Base-by-base conservation (phyloP, 1,284 basidiomycete genomes). In the Pseudozyma tsukubaensis region DNA sequence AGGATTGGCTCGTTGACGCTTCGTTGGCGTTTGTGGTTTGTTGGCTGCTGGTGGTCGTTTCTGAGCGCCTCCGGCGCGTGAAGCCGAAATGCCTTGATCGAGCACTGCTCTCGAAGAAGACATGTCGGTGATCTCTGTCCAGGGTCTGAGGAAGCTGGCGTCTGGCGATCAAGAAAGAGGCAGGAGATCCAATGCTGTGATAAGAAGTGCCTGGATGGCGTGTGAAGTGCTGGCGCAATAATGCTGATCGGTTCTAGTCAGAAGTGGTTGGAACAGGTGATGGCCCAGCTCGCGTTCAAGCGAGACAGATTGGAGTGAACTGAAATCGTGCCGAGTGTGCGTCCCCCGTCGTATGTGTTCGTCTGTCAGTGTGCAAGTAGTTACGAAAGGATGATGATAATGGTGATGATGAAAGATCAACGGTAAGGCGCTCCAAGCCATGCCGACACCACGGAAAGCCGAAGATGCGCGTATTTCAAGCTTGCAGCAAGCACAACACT, bases 71-170 rank as follows among this genome's bases (percentile, higher is more conserved):
- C 71, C 66, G 14, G 71, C 71, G 18, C 66, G 65, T 12, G 61
- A 73, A 1, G 65, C 71, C 35, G 71, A 73, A 39, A 69, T 60
- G 58, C 71, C 71, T 39, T 73, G 65, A 16, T 73, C 71, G 8
- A 73, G 48, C 13, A 36, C 16, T 36, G 40, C 50, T 1, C 59
- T 60, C 21, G 59, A 56, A 13, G 70, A 64, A 32, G 61, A 54
- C n/a, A 65, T 67, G 60, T 63, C 67, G 48, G 18, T 45, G 7
- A n/a, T 16, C 5, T 21, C 11, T 37, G 24, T 24, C 3, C 19
- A 24, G 19, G 44, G 18, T 29, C 24, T 6, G 24, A 29, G 24
- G 24, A 6, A 29, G 6, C 6, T 6, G 24, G 24, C 24, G 24
- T 29, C 24, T 29, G 24, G 24, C 24, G 24, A 29, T 29, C 24